A percentile compares a stretch with the other conserved stretches of the same genome.
Conservation (phyloP, 1,284 basidiomycete species). For the Inonotus hispidus region DNA sequence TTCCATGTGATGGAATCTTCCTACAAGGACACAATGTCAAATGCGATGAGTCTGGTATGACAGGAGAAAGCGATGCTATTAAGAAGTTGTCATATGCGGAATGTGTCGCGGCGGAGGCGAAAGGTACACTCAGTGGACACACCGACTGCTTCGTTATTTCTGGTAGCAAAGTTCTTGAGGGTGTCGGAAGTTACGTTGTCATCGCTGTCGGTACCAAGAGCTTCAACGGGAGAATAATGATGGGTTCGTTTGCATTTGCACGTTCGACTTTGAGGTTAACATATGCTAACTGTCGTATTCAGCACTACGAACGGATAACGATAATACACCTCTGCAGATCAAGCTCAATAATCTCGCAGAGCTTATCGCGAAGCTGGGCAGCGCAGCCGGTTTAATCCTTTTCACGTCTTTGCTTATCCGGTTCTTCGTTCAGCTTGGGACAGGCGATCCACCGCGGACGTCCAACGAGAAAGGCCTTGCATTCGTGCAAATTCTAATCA, state of each 20-base stretch:
- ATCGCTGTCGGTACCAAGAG: slow-evolving; percentile 88
- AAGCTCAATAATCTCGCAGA: slow-evolving; percentile 94
- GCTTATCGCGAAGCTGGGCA: slow-evolving; percentile 89
- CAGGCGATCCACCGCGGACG: slow-evolving; percentile 50
- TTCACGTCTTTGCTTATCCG: slow-evolving; percentile 89
- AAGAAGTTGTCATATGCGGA: slow-evolving; percentile 83
- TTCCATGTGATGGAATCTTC: slow-evolving; percentile 96
- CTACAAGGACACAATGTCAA: slow-evolving; percentile 89
- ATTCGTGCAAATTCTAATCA: slow-evolving; percentile 93
- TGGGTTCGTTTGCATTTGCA: slow-evolving; percentile 63
- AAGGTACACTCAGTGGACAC: slow-evolving; percentile 45
- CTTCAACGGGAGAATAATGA: slow-evolving; percentile 96
- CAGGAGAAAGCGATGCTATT: slow-evolving; percentile 95
- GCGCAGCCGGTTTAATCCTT: slow-evolving; percentile 75
- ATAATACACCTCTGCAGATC: slow-evolving; percentile 88
- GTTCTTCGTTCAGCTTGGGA: slow-evolving; percentile 85
- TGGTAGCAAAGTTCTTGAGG: slow-evolving; percentile 94
- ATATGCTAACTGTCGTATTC: slow-evolving; percentile 18
- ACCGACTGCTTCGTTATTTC: slow-evolving; percentile 92
- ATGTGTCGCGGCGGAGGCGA: slow-evolving; percentile 45
- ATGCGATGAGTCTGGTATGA: slow-evolving; percentile 95
- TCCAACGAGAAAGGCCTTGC: slow-evolving; percentile 83
- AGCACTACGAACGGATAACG: slow-evolving; percentile 78
- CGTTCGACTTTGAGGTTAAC: slow-evolving; percentile 6
- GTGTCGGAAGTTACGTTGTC: slow-evolving; percentile 89